phyloP scores from a whole-genome alignment of 2,329 filamentous ascomycete genomes.

The Phaeosphaeriaceae sp. region DNA sequence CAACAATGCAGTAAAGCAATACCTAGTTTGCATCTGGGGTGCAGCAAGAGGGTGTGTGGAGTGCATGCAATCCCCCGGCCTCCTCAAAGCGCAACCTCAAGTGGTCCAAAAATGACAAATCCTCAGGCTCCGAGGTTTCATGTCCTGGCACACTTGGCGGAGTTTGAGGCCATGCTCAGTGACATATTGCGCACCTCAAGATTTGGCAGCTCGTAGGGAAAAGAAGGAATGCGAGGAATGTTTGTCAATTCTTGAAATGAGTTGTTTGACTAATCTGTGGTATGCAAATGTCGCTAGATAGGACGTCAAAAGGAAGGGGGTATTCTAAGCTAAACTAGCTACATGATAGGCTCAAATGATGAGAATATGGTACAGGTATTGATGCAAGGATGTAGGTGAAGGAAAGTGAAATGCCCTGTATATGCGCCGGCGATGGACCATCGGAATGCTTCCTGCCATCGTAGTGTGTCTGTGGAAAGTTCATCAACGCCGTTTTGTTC shows the following conservation, averaged over 20 bases:
- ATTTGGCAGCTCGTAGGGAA: too few species aligned
- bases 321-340: constrained; percentile 7
- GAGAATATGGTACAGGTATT: background rate
- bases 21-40: background rate
- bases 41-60: background rate
- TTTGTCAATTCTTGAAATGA: background rate
- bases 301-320: background rate
- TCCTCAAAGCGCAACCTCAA: background rate
- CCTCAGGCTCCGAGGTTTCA: constrained; percentile 6
- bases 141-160: background rate
- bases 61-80: background rate
- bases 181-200: too few species aligned
- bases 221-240: too few species aligned
- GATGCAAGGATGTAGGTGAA: background rate
- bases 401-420: background rate
- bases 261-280: background rate
- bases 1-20: background rate
- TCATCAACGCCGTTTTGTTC: background rate
- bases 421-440: constrained; percentile 27
- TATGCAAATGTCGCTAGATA: background rate
- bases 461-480: background rate
- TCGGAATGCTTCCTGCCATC: constrained; percentile 47
- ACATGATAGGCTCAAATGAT: background rate
- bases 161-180: too few species aligned
- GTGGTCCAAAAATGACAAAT: constrained; percentile 5